phyloP scores from a whole-genome alignment of 2,329 filamentous ascomycete genomes.

The Verticillium dahliae region DNA sequence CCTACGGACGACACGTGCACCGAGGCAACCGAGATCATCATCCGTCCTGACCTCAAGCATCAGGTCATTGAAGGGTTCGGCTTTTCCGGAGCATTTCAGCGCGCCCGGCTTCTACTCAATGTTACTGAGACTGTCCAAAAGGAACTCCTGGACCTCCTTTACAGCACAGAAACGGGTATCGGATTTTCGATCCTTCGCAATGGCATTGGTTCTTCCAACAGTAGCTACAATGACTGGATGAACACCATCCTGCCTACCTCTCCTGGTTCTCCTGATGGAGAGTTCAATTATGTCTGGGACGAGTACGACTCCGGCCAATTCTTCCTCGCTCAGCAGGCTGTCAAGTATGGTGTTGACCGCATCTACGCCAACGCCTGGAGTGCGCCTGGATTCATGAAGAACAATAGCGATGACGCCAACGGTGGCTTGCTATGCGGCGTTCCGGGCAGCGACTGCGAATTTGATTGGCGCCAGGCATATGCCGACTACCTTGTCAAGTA shows the following conservation, averaged over 20 bases:
- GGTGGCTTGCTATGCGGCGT: conserved; percentile 40
- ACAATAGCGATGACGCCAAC: conserved; percentile 25
- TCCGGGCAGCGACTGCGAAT: conserved; percentile 22
- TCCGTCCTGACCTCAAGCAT: conserved; percentile 15
- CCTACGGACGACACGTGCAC: neutral
- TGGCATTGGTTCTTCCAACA: conserved; percentile 29
- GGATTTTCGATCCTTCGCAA: conserved; percentile 33
- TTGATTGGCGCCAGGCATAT: conserved; percentile 41
- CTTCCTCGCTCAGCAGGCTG: conserved; percentile 32
- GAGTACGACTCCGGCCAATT: conserved; percentile 29
- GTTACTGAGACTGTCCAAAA: neutral
- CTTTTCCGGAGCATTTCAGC: conserved; percentile 27
- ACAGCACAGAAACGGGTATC: conserved; percentile 1
- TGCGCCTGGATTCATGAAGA: conserved; percentile 46
- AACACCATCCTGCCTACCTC: conserved; percentile 24
- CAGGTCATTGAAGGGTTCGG: conserved; percentile 29
- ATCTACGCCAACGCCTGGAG: conserved; percentile 45
- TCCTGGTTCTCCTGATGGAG: conserved; percentile 19
- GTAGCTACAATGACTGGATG: conserved; percentile 25
- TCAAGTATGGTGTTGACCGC: conserved; percentile 25
- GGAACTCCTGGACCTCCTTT: conserved; percentile 3
- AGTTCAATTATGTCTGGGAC: conserved; percentile 24
- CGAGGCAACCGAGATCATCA: neutral
- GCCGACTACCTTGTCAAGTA: conserved; percentile 41
- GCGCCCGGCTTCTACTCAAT: conserved; percentile 17